Evolutionary conservation across 176 grass and related monocot genomes (phyloP).

Genomic region (Rhipidocladum racemiflorum): DNA sequence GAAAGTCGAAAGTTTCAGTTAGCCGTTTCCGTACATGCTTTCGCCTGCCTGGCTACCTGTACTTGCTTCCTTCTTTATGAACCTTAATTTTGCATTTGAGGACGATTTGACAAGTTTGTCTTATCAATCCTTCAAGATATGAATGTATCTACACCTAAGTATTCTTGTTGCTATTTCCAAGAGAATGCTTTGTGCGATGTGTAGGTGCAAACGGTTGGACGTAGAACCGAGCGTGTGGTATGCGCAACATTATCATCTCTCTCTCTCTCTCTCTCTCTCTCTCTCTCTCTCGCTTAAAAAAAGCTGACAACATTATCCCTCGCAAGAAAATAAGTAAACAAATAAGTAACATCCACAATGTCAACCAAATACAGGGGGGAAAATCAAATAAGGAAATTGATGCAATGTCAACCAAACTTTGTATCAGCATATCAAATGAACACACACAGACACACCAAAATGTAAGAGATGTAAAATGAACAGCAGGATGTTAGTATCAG

Average conservation of each 20-base stretch:
- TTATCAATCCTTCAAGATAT: neutral
- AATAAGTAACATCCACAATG: neutral
- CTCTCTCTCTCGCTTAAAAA: too few species aligned
- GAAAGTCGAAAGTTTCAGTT: neutral
- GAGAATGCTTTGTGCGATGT: neutral
- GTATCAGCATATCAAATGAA: neutral
- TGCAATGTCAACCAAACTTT: neutral
- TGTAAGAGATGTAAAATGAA: neutral
- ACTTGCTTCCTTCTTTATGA: neutral
- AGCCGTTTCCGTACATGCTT: conserved; percentile 28
- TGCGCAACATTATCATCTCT: neutral
- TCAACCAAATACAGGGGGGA: neutral
- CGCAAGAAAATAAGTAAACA: neutral
- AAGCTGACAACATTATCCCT: neutral
- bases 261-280: too few species aligned
- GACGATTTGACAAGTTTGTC: neutral
- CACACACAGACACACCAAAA: neutral
- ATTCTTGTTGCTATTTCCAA: neutral
- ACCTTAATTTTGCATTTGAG: neutral
- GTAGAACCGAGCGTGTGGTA: neutral
- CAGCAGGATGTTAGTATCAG: conserved; percentile 18
- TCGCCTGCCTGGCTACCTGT: neutral
- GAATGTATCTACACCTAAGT: neutral
- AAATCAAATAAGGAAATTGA: neutral
- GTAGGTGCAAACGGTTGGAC: neutral